Evolutionary conservation across 1,284 basidiomycete genomes (phyloP), one percentile per base, ranked within the genome.

Genomic region (Tilletia walkeri): DNA sequence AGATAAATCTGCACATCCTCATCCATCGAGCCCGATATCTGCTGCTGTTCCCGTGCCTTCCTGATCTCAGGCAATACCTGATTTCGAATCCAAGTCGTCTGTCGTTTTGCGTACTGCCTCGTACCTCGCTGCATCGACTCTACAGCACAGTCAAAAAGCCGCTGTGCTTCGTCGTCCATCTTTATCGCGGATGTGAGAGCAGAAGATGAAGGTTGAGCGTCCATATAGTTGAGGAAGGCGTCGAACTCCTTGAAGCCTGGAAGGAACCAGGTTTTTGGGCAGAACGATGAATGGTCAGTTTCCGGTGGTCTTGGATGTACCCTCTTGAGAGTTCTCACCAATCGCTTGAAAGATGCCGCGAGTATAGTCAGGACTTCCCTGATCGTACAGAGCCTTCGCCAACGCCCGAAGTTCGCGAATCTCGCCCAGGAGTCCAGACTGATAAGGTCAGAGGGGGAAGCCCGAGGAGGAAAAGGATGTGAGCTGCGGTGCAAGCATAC

Each of bases 261-360:
- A 4, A 45, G 24, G 24, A 2, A 30, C 2, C 24, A 30, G 24
- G 24, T 30, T 30, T 30, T 30, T 30, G 24, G 24, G 24, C 24
- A 30, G 24, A 34, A 41, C 10, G 69, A 2, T 38, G 24, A 30
- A 30, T 30, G 24, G 24, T 30, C 24, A 30, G 2, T 30, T 2
- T 30, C 24, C 24, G 2, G 1, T 1, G 24, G 24, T 30, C 3
- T 45, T 3, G 6, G 41, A 45, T 45, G 9, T 45, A 14, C 41
- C 41, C 41, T 9, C 14, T 45, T 14, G 14, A 7, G 41, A 45
- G 41, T 7, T 14, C 34, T 14, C n/a, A 91, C 94, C 95, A 67
- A 99, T 99, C 0, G 93, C 89, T 84, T 99, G 96, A 83, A 92
- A 97, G 69, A 99, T 92, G 0, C 95, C 95, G 0, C 89, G 84